Conservation (phyloP, 352 stramenopile species). For the Globisporangium camurandrum region DNA sequence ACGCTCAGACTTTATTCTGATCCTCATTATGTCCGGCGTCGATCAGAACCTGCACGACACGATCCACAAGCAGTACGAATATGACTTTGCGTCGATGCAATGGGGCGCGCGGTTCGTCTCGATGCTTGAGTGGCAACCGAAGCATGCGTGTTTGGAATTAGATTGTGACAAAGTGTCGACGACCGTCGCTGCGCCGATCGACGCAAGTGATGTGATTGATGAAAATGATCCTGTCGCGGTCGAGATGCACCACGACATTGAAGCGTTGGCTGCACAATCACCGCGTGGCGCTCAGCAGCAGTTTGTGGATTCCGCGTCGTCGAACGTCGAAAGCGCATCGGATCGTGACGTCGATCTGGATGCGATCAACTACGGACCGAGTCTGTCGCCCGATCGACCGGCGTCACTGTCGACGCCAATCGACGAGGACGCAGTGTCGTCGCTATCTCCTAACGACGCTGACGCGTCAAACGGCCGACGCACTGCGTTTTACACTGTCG, state of each 20-base stretch:
- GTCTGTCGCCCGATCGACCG: neutral
- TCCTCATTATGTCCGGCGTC: conserved; percentile 47
- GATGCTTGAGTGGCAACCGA: conserved; percentile 30
- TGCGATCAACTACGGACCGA: conserved; percentile 6
- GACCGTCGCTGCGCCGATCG: conserved; percentile 12
- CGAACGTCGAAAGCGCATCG: conserved; percentile 2
- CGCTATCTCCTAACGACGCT: no score
- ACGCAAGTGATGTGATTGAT: neutral
- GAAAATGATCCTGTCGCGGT: no score
- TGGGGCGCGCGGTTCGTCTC: conserved; percentile 36
- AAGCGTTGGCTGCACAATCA: conserved; percentile 5
- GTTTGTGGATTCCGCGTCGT: conserved; percentile 1
- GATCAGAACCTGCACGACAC: conserved; percentile 59
- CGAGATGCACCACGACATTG: conserved; percentile 12
- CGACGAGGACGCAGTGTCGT: no score
- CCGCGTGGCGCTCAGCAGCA: neutral
- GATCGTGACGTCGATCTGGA: conserved; percentile 7
- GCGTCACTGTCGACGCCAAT: neutral
- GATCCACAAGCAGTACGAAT: conserved; percentile 46
- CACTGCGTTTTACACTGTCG: neutral
- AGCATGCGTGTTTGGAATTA: conserved; percentile 23
- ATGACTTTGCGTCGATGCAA: conserved; percentile 26
- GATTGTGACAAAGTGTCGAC: conserved; percentile 40
- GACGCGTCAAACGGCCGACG: no score
- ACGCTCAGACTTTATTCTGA: conserved; percentile 38